Conservation (phyloP, 1,284 basidiomycete species). For the Uromyces viciae-fabae region DNA sequence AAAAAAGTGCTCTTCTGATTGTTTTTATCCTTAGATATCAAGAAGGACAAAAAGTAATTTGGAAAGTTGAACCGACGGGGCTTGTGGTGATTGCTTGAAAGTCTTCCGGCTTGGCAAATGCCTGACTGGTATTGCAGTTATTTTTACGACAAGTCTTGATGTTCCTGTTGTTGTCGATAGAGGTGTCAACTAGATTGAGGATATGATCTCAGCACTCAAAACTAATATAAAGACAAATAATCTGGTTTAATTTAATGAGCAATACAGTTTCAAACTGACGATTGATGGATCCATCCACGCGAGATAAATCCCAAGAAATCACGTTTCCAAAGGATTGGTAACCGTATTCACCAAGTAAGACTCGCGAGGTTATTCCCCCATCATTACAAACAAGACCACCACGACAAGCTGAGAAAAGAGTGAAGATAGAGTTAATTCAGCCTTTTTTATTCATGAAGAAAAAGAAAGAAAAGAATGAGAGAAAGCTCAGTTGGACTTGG, state of each 20-base stretch:
- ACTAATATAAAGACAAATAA: not conserved
- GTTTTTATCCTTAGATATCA: too few relatives aligned
- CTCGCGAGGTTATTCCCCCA: conserved; percentile 47
- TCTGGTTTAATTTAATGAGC: too few relatives aligned
- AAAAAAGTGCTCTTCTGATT: too few relatives aligned
- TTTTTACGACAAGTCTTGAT: conserved; percentile 20
- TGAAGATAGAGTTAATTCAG: too few relatives aligned
- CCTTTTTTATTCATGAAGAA: not conserved
- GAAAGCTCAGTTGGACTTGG: too few relatives aligned
- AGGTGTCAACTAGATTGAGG: conserved; percentile 2
- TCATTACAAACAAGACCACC: conserved; percentile 47
- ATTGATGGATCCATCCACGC: conserved; percentile 46
- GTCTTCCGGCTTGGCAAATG: conserved; percentile 23
- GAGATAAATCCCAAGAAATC: conserved; percentile 46
- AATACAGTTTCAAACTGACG: not conserved
- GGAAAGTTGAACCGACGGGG: conserved; percentile 38
- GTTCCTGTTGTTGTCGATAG: conserved; percentile 27
- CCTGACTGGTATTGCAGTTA: conserved; percentile 26
- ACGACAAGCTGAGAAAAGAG: conserved; percentile 43
- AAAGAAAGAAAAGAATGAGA: not conserved
- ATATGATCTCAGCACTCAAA: too few relatives aligned
- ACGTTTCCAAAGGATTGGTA: conserved; percentile 36
- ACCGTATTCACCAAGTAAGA: conserved; percentile 38
- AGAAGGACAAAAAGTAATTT: conserved; percentile 34
- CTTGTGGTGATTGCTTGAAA: conserved; percentile 34